A percentile compares a stretch with the other conserved stretches of the same genome.
phyloP scores from a whole-genome alignment of 208 protist species.

The Spironucleus salmonicida region DNA sequence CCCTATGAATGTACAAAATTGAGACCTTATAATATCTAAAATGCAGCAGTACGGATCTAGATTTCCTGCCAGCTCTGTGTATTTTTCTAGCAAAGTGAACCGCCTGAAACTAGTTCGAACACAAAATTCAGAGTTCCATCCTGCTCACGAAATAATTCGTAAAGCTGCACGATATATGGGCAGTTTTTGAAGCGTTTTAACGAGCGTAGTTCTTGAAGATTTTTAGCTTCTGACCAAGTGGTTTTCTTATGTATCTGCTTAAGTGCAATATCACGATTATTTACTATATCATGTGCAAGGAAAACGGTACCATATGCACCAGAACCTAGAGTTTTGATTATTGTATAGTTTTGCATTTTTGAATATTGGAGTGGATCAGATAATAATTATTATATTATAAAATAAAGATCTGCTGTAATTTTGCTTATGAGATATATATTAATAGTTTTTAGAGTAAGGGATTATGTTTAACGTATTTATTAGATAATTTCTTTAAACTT shows the following conservation, averaged over 20 bases:
- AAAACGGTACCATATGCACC: slow-evolving; percentile 25
- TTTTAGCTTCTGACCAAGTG: not conserved
- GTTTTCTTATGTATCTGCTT: slow-evolving; percentile 24
- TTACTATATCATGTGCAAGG: not conserved
- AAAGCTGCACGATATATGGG: slow-evolving; percentile 6
- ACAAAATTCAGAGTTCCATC: slow-evolving; percentile 23
- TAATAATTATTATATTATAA: too few species aligned
- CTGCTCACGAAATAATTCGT: not conserved
- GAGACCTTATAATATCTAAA: too few species aligned
- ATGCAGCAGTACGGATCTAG: too few species aligned
- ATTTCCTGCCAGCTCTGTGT: too few species aligned
- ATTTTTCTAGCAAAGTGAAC: too few species aligned
- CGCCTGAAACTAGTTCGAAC: not conserved
- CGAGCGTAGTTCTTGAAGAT: not conserved
- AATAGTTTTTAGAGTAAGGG: too few species aligned
- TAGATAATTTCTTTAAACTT: too few species aligned
- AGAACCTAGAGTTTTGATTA: slow-evolving; percentile 13
- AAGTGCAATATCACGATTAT: not conserved
- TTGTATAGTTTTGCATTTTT: slow-evolving; percentile 26
- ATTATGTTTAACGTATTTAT: too few species aligned
- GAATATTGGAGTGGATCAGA: too few species aligned
- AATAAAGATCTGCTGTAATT: too few species aligned
- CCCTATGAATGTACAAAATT: too few species aligned
- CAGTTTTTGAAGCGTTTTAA: not conserved
- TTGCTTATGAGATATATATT: too few species aligned